These are phyloP conservation scores for Catharanthus roseus DNA, from an alignment of 257 asterid genomes.

Conservation along the genomic window DNA sequence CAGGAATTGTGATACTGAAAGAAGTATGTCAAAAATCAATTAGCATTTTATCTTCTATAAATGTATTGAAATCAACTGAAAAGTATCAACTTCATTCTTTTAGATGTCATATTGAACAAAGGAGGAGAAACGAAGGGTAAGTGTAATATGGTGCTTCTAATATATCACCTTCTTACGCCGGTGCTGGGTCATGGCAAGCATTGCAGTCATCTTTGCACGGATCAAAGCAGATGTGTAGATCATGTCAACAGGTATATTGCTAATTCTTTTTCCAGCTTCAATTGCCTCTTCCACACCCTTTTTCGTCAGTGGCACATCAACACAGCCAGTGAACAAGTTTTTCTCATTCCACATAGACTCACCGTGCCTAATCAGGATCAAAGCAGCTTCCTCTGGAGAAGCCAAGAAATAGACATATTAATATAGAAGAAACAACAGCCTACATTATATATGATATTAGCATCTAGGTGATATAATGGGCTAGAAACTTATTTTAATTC, in stretches of 20 bases:
- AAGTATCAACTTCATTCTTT: too few relatives aligned
- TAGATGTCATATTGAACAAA: not conserved
- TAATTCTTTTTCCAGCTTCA: constrained; percentile 93
- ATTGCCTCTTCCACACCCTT: constrained; percentile 96
- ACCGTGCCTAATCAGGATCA: constrained; percentile 90
- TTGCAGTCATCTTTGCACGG: constrained; percentile 99
- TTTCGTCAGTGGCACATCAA: constrained; percentile 85
- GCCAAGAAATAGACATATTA: not conserved
- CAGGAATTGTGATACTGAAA: not conserved
- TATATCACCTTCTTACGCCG: constrained; percentile 79
- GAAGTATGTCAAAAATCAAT: not conserved
- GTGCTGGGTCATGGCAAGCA: constrained; percentile 99
- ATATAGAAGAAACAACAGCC: not conserved
- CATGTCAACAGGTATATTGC: constrained; percentile 88
- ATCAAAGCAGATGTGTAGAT: constrained; percentile 83
- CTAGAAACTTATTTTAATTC: not conserved
- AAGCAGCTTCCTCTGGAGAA: constrained; percentile 74
- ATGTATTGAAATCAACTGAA: too few relatives aligned
- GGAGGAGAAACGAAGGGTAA: not conserved
- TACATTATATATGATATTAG: not conserved
- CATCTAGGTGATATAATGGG: not conserved
- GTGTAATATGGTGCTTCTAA: not conserved
- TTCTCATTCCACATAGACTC: constrained; percentile 99
- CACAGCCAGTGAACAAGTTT: constrained; percentile 97
- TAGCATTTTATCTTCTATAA: too few relatives aligned